These are phyloP conservation scores for Chaetomium globosum DNA, from an alignment of 2,329 filamentous ascomycete genomes.

Conservation along the genomic window DNA sequence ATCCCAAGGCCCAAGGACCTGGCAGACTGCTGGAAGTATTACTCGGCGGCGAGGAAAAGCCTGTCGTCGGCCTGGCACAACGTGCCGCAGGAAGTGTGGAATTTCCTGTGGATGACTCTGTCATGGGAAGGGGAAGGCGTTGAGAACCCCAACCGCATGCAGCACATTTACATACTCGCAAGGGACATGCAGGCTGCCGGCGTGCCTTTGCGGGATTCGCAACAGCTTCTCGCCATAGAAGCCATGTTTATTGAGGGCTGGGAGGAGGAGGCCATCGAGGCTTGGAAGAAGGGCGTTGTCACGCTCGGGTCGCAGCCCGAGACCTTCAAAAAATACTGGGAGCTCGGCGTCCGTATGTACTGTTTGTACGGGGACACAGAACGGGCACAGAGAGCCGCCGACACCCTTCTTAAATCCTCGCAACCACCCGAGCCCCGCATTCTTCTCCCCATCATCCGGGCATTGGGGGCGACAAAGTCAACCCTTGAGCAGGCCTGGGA, in stretches of 20 bases:
- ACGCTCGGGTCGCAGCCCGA: slow-evolving; percentile 54
- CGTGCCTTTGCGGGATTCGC: slow-evolving; percentile 55
- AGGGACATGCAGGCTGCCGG: slow-evolving; percentile 67
- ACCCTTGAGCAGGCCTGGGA: slow-evolving; percentile 64
- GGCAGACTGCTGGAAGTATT: slow-evolving; percentile 52
- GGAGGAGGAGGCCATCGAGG: slow-evolving; percentile 60
- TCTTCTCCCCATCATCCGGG: slow-evolving; percentile 69
- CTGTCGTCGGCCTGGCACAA: slow-evolving; percentile 53
- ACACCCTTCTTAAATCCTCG: slow-evolving; percentile 54
- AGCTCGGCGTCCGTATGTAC: slow-evolving; percentile 68
- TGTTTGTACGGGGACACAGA: slow-evolving; percentile 60
- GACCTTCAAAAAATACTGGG: slow-evolving; percentile 60
- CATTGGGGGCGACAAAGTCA: slow-evolving; percentile 59
- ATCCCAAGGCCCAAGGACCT: slow-evolving; percentile 37
- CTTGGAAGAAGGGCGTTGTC: slow-evolving; percentile 62
- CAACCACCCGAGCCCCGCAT: slow-evolving; percentile 56
- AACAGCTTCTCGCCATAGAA: slow-evolving; percentile 69
- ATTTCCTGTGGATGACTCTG: slow-evolving; percentile 66
- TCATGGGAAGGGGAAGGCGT: slow-evolving; percentile 55
- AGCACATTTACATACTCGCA: slow-evolving; percentile 63
- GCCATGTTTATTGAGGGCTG: slow-evolving; percentile 66
- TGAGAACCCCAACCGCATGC: slow-evolving; percentile 58
- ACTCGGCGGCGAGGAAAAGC: slow-evolving; percentile 50
- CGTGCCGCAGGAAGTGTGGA: slow-evolving; percentile 64
- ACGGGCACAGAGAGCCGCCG: slow-evolving; percentile 59